A percentile compares a stretch with the other conserved stretches of the same genome.
phyloP scores from a whole-genome alignment of 441 rosid genomes.

The Pelargonium fulgidum region DNA sequence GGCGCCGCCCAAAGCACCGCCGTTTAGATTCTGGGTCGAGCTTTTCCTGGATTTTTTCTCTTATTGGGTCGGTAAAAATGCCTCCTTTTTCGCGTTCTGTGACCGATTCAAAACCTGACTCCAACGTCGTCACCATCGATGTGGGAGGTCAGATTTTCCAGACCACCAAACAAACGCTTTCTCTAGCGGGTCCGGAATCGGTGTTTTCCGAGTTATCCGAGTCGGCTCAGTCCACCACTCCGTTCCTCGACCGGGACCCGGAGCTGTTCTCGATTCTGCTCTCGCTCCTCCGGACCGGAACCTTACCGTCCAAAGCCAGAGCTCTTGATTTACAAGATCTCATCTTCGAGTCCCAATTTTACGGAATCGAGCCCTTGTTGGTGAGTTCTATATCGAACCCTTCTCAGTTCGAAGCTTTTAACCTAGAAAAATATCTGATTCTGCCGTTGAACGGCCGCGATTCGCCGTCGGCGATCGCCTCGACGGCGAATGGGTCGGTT shows the following conservation, averaged over 20 bases:
- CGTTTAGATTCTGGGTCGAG: background rate
- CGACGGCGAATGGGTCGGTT: slow-evolving; percentile 54
- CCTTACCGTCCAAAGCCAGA: slow-evolving; percentile 61
- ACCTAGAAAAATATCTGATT: slow-evolving; percentile 47
- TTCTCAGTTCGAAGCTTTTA: slow-evolving; percentile 65
- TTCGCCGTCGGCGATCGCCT: slow-evolving; percentile 45
- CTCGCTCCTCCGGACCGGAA: slow-evolving; percentile 69
- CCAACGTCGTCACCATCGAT: slow-evolving; percentile 49
- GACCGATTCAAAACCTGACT: background rate
- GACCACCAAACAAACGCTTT: slow-evolving; percentile 67
- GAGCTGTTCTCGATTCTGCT: slow-evolving; percentile 62
- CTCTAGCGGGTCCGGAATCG: slow-evolving; percentile 57
- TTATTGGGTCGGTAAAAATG: background rate
- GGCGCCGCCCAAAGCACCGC: background rate
- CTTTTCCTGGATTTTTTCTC: background rate
- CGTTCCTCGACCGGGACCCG: slow-evolving; percentile 80
- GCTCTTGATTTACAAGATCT: slow-evolving; percentile 55
- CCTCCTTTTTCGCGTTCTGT: background rate
- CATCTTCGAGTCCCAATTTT: slow-evolving; percentile 64
- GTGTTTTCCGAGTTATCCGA: slow-evolving; percentile 44
- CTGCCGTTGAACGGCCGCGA: slow-evolving; percentile 66
- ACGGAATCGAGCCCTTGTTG: slow-evolving; percentile 53
- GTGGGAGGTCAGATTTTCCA: slow-evolving; percentile 86
- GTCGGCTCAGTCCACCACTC: slow-evolving; percentile 25
- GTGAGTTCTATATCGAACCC: slow-evolving; percentile 48